Evolutionary conservation across 352 stramenopile genomes (phyloP).

Genomic region (Lagenidium giganteum): DNA sequence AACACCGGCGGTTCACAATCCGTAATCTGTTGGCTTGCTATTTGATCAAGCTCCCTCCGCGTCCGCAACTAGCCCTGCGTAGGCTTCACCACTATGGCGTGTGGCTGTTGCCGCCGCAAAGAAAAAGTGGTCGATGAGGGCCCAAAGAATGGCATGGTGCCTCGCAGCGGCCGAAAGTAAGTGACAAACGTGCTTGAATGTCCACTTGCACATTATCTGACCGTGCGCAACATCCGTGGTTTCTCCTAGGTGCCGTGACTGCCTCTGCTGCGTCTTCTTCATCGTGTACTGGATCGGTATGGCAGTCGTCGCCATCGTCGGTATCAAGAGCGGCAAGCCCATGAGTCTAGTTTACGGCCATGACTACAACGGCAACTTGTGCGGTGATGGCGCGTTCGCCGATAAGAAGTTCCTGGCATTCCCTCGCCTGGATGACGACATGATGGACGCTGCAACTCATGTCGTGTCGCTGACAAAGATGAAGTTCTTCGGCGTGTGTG

Average conservation of each 20-base stretch:
- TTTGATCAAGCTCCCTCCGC: no score
- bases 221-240: neutral
- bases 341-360: constrained; percentile 74
- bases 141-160: constrained; percentile 21
- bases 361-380: constrained; percentile 82
- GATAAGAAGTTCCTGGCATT: constrained; percentile 58
- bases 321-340: constrained; percentile 57
- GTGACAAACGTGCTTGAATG: neutral
- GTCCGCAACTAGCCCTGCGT: constrained; percentile 17
- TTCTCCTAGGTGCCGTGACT: constrained; percentile 57
- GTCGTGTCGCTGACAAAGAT: constrained; percentile 39
- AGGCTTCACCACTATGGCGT: constrained; percentile 24
- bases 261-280: constrained; percentile 78
- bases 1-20: no score
- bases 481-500: constrained; percentile 81
- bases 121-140: constrained; percentile 7
- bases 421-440: constrained; percentile 75
- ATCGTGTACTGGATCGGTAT: constrained; percentile 85
- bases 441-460: constrained; percentile 36
- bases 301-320: constrained; percentile 64
- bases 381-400: constrained; percentile 39
- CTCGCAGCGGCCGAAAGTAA: constrained; percentile 25
- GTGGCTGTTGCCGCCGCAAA: constrained; percentile 17
- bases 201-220: neutral
- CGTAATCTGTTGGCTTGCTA: no score